phyloP scores from a whole-genome alignment of 2,329 filamentous ascomycete genomes.

The Aspergillus brasiliensis region DNA sequence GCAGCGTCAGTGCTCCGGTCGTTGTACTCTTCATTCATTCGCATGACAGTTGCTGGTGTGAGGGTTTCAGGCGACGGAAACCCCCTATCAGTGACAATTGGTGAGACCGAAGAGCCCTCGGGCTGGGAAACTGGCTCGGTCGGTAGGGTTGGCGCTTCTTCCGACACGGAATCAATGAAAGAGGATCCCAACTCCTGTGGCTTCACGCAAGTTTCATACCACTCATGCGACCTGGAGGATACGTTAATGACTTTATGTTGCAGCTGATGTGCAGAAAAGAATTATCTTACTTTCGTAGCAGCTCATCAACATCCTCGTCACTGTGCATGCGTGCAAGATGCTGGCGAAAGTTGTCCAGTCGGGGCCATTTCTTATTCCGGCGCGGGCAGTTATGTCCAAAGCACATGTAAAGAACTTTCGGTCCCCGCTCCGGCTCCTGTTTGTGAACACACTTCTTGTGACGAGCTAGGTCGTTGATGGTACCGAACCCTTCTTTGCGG shows the following conservation, averaged over 20 bases:
- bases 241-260: not conserved
- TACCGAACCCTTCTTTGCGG: slow-evolving; percentile 70
- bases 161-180: slow-evolving; percentile 20
- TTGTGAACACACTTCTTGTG: slow-evolving; percentile 74
- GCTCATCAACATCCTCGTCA: slow-evolving; percentile 44
- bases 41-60: slow-evolving; percentile 13
- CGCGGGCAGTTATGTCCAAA: slow-evolving; percentile 57
- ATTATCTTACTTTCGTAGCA: slow-evolving; percentile 56
- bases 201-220: slow-evolving; percentile 35
- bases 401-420: slow-evolving; percentile 62
- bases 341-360: slow-evolving; percentile 82
- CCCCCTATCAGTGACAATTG: slow-evolving; percentile 6
- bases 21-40: slow-evolving; percentile 7
- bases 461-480: slow-evolving; percentile 76
- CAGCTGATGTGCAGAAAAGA: not conserved
- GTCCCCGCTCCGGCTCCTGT: slow-evolving; percentile 47
- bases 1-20: not conserved
- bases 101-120: slow-evolving; percentile 3
- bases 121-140: slow-evolving; percentile 18
- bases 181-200: slow-evolving; percentile 20
- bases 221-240: slow-evolving; percentile 32
- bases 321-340: slow-evolving; percentile 73
- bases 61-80: slow-evolving; percentile 8
- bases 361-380: slow-evolving; percentile 72
- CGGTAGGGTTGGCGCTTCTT: slow-evolving; percentile 18